Conservation (phyloP, 257 asterid species). For the Gentiana macrophylla region DNA sequence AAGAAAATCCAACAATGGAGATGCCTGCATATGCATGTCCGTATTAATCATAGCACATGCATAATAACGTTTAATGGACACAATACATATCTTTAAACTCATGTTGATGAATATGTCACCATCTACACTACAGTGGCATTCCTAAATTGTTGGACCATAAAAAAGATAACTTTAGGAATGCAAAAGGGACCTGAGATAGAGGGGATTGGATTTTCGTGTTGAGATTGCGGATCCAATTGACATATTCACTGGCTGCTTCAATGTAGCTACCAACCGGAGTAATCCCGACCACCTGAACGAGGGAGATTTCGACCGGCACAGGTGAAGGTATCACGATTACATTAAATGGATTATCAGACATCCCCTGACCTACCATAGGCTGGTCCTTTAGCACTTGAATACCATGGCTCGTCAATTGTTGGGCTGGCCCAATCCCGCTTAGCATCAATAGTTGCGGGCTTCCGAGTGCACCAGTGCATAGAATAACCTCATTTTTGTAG, state of each 20-base stretch:
- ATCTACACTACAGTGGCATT: no score
- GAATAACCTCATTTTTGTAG: constrained; percentile 33
- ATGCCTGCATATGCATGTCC: constrained; percentile 14
- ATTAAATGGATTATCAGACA: constrained; percentile 79
- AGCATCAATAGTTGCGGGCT: constrained; percentile 76
- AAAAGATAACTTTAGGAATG: no score
- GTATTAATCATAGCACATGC: no score
- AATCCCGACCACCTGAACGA: constrained; percentile 52
- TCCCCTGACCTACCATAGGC: constrained; percentile 61
- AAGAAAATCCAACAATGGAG: constrained; percentile 9
- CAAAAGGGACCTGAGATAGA: no score
- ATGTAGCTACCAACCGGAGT: constrained; percentile 38
- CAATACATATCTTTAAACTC: no score
- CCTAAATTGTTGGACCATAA: no score
- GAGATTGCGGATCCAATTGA: constrained; percentile 23
- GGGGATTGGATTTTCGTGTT: no score
- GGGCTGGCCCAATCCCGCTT: constrained; percentile 46
- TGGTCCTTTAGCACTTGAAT: constrained; percentile 23
- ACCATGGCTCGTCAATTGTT: constrained; percentile 14
- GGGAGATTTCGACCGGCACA: constrained; percentile 41
- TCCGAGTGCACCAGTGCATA: constrained; percentile 78
- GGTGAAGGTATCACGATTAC: constrained; percentile 46
- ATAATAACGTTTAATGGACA: no score
- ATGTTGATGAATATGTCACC: no score
- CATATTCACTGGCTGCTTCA: constrained; percentile 47